Evolutionary conservation across 768 basidiomycete species (phyloP).

Genomic region (Mycena leptocephala): DNA sequence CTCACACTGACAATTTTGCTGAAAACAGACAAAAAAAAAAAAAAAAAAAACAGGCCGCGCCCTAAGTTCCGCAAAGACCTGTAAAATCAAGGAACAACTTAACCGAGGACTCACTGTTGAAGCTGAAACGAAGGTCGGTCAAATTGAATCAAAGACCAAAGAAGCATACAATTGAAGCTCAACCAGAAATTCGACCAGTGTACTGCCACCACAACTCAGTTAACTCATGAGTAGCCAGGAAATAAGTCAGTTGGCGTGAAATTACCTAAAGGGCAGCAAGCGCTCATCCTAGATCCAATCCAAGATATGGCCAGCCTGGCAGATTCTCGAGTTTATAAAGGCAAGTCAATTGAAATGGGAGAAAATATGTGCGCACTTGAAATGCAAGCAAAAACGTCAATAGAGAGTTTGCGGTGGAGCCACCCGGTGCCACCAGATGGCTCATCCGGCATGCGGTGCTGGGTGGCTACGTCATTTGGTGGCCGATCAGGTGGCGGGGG

Average conservation of each 20-base stretch:
- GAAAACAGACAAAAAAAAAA: no score
- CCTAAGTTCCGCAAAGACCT: no score
- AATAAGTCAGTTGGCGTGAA: background rate
- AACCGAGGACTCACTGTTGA: background rate
- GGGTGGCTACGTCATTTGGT: no score
- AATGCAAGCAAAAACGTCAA: background rate
- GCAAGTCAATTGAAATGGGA: background rate
- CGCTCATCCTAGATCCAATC: background rate
- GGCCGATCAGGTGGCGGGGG: no score
- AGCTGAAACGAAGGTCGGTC: background rate
- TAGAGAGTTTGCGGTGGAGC: no score
- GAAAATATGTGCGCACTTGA: background rate
- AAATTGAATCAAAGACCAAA: background rate
- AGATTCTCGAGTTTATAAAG: background rate
- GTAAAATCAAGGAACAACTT: background rate
- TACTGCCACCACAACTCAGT: background rate
- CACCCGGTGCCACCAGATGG: no score
- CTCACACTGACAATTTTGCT: no score
- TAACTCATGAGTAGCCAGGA: background rate
- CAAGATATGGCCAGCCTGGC: background rate
- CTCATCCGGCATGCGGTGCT: no score
- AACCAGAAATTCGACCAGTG: background rate
- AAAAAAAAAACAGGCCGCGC: no score
- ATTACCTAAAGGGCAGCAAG: background rate
- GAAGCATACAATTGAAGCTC: background rate